Base-by-base conservation (phyloP, 495 filamentous ascomycete species). In the Sporormia fimetaria region DNA sequence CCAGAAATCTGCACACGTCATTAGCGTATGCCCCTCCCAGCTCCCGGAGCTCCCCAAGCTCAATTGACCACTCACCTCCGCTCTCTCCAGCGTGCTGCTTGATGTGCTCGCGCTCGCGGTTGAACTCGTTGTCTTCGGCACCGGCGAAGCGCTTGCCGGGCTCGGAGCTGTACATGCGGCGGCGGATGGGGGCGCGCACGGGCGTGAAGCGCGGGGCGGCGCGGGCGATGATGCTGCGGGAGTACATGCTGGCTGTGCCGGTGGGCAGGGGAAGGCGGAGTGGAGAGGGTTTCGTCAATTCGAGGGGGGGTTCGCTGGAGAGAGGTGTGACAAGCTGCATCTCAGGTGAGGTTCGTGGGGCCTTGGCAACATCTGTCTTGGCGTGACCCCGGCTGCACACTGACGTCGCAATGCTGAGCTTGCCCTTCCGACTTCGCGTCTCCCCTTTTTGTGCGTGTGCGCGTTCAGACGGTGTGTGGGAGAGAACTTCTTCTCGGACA, bases 61-160 rank as follows among this genome's bases (percentile, higher is more conserved):
- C 22, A 10, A 25, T 26, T 14, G n/a, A 25, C 21, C 37, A 61
- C 79, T 59, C 55, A 93, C 87, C 81, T 54, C 75, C 78, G 29
- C 82, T 90, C 50, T 69, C 69, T 43, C 68, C 75, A 35, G 87
- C 87, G 61, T 95, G 87, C 56, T 80, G 71, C 72, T 90, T 83
- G 58, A 90, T 79, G 46, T 72, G 74, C 57, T 71, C 69, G 51
- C 87, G 74, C 73, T 95, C 86, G 45, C 78, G 74, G 65, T 90
- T 77, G 73, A 95, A 95, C 52, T 73, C 71, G 65, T 88, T 94
- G 70, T 90, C 81, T 50, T 66, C 59, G 52, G 61, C 60, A 49
- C 74, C 76, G n/a, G 52, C 46, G 37, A 68, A 60, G 28, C 28
- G 30, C 44, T 62, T 58, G 22, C 57, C 47, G 16, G 47, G 43